phyloP scores from a whole-genome alignment of 495 filamentous ascomycete genomes.

The Lophium mytilinum region DNA sequence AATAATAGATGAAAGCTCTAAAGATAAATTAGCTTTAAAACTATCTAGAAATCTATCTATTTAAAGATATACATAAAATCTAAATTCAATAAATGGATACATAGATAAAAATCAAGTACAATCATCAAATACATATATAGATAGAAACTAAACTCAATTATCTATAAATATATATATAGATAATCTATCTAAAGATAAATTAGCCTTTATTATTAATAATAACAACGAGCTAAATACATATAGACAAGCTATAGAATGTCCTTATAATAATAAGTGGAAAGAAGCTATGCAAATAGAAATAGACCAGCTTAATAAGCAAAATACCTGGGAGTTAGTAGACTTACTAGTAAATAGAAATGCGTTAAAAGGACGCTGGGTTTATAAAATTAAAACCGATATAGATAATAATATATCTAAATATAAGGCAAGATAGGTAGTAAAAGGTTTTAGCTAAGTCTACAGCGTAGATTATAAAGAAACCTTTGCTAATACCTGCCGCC shows the following conservation, averaged over 20 bases:
- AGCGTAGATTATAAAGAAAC: conserved; percentile 28
- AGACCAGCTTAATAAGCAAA: background rate
- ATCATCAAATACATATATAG: too few species aligned
- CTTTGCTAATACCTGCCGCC: conserved; percentile 18
- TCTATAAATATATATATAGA: background rate
- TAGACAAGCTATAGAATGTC: background rate
- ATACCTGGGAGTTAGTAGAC: conserved; percentile 4
- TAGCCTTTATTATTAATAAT: background rate
- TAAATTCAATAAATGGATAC: too few species aligned
- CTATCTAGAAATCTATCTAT: too few species aligned
- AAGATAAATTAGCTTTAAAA: too few species aligned
- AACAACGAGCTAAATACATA: background rate
- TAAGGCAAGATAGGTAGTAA: conserved; percentile 23
- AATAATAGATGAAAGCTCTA: too few species aligned
- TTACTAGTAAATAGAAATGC: conserved; percentile 11
- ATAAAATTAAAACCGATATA: conserved; percentile 13
- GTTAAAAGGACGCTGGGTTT: conserved; percentile 14
- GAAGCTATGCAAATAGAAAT: background rate
- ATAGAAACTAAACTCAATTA: too few species aligned
- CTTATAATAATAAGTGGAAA: background rate
- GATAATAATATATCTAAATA: conserved; percentile 12
- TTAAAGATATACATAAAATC: too few species aligned
- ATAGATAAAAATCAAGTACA: too few species aligned
- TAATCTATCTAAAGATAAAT: background rate
- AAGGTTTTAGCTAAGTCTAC: conserved; percentile 22